Conservation (phyloP, 2,329 filamentous ascomycete species). For the Ceratocystis alfenasii region DNA sequence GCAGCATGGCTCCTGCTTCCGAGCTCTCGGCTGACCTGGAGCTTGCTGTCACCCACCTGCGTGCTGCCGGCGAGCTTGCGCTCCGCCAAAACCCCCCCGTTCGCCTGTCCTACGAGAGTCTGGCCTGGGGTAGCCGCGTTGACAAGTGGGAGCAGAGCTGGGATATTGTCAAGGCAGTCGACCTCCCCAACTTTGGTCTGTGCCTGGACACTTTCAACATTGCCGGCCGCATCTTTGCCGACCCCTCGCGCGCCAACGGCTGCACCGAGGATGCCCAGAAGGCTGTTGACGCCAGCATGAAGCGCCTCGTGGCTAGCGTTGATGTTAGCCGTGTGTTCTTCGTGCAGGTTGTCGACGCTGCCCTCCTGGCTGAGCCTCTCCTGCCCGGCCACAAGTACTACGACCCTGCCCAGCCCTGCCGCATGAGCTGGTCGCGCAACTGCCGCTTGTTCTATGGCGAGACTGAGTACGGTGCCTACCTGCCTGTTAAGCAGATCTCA, state of each 20-base stretch:
- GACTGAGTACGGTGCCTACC: constrained; percentile 49
- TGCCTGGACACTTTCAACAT: constrained; percentile 74
- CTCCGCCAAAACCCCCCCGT: constrained; percentile 43
- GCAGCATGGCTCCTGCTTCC: constrained; percentile 48
- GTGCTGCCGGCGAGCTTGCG: constrained; percentile 55
- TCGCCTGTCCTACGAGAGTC: constrained; percentile 60
- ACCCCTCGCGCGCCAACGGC: constrained; percentile 45
- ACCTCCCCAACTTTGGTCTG: constrained; percentile 60
- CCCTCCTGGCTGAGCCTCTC: constrained; percentile 48
- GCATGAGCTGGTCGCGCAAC: constrained; percentile 70
- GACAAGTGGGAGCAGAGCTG: constrained; percentile 62
- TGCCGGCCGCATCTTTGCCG: constrained; percentile 56
- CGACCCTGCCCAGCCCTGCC: constrained; percentile 29
- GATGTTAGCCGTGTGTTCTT: constrained; percentile 59
- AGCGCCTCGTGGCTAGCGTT: constrained; percentile 41
- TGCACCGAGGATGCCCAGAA: constrained; percentile 43
- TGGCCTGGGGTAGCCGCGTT: constrained; percentile 59
- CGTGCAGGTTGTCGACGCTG: constrained; percentile 65
- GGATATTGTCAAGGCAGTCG: constrained; percentile 53
- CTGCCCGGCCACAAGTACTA: constrained; percentile 33
- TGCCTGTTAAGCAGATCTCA: constrained; percentile 52
- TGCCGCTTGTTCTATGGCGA: constrained; percentile 50
- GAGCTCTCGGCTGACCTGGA: constrained; percentile 36
- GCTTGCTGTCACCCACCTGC: constrained; percentile 50
- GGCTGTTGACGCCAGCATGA: constrained; percentile 43